Evolutionary conservation across 106 monocot genomes (phyloP), one percentile per base, ranked within the genome.

Genomic region (Dactylorhiza incarnata): DNA sequence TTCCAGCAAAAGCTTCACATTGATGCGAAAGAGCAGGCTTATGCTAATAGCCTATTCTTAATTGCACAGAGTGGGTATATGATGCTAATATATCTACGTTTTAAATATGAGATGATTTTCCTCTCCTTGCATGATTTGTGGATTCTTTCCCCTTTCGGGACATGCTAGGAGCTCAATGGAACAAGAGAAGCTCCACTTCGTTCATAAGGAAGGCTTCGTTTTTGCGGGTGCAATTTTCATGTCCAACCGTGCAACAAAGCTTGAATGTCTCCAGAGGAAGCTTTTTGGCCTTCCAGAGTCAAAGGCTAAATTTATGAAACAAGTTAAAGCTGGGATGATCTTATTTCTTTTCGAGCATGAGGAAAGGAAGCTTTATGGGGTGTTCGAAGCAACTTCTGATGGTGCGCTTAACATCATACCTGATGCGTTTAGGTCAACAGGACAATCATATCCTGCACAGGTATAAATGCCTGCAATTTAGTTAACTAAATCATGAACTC

Each of bases 281-380:
- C 73, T 90, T 78, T 93, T 93, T 83, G 93, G 84, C 12, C 82
- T 93, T 78, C 93, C 93, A 9, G 65, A 45, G 52, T 68, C 59
- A 45, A 75, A 76, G 45, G 46, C 62, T 52, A 17, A n/a, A 0
- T 85, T 93, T 83, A 61, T 90, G 46, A 79, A 77, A 74, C 71
- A 79, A 79, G 46, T 93, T 72, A 87, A 79, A 77, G 72, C 77
- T 56, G 89, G 91, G n/a, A 91, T 86, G 82, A 47, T 89, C 43
- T 78, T 95, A 71, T 95, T 95, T 86, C 87, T 95, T 5, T 95
- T 95, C 83, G 95, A 95, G 45, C 76, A 89, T 49, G 87, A 87
- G 75, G 81, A 87, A 48, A 85, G 91, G 49, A 89, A 87, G 62
- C 80, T 95, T 15, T 87, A 86, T 79, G 95, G 95, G 48, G 87